Base-by-base conservation (phyloP, 768 basidiomycete genomes). In the Leccinum subgranulosum region DNA sequence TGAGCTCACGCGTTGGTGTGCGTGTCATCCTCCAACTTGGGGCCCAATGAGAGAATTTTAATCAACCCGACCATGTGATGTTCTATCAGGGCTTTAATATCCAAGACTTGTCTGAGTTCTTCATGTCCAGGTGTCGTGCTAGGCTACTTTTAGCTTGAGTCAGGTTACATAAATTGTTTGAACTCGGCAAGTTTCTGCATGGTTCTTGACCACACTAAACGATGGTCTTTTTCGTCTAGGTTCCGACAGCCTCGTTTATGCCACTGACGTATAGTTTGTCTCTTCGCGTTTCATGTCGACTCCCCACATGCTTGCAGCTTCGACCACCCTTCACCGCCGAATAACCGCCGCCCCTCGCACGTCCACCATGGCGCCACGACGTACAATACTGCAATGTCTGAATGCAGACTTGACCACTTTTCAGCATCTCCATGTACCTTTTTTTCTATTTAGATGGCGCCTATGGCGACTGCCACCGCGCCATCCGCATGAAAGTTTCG, bases 261-360 rank as follows among this genome's bases (percentile, higher is more conserved):
- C 60, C 36, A 53, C 52, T 66, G 67, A 67, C 59, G 58, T 64
- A 66, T 51, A 15, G 14, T 64, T 58, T 47, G 29, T 53, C 36
- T 54, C 51, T 29, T 52, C 27, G 47, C 34, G 66, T 67, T 67
- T 67, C 66, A 67, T 54, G 48, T 66, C 48, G 56, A 66, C 66
- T 53, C 66, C 58, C 66, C 63, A 66, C 65, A 62, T 45, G 17
- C 49, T 23, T 23, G 3, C 23, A 23, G 23, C 23, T 53, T 62
- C 65, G 65, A 59, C 43, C 43, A 47, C 63, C 65, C 60, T 66
- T 51, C 57, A 57, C 64, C 67, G 64, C 66, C 51, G 29, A 51
- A 46, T 53, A 34, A 12, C 33, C 23, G 39, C 49, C 34, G 27
- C 31, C 59, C 50, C 41, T 62, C 48, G 14, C 60, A 62, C 48